phyloP scores from a whole-genome alignment of 305 asterid species.

The Fraxinus baroniana region DNA sequence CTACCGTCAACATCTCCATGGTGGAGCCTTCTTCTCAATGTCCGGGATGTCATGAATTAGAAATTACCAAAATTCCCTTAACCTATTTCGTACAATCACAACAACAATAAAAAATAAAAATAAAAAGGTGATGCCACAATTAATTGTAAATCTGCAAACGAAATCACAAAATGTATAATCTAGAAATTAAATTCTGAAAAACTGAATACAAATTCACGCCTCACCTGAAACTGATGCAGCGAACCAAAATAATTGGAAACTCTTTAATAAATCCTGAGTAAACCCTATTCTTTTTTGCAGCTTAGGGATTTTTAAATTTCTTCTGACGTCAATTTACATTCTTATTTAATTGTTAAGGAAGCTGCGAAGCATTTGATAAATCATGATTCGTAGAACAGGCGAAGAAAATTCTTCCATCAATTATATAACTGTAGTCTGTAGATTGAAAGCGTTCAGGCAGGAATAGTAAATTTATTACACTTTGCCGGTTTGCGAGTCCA shows the following conservation, averaged over 20 bases:
- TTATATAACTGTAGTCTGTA: background rate
- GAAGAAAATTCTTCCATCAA: background rate
- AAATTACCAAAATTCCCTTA: background rate
- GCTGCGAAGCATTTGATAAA: background rate
- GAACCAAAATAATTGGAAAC: background rate
- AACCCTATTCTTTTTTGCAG: background rate
- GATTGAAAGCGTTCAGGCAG: background rate
- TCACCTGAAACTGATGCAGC: background rate
- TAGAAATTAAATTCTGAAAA: background rate
- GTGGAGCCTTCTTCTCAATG: constrained; percentile 79
- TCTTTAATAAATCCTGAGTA: background rate
- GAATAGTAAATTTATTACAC: background rate
- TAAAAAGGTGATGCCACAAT: background rate
- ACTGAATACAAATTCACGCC: background rate
- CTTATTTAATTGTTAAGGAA: background rate
- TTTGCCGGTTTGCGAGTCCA: background rate
- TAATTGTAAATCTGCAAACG: background rate
- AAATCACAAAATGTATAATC: background rate
- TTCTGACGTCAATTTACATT: background rate
- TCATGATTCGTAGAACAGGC: background rate
- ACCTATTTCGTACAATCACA: background rate
- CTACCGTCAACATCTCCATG: constrained; percentile 82
- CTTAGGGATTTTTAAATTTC: background rate
- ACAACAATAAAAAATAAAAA: background rate
- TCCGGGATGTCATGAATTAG: constrained; percentile 53